Evolutionary conservation across 176 grass and related monocot species (phyloP).

Genomic region (Carex parvula): DNA sequence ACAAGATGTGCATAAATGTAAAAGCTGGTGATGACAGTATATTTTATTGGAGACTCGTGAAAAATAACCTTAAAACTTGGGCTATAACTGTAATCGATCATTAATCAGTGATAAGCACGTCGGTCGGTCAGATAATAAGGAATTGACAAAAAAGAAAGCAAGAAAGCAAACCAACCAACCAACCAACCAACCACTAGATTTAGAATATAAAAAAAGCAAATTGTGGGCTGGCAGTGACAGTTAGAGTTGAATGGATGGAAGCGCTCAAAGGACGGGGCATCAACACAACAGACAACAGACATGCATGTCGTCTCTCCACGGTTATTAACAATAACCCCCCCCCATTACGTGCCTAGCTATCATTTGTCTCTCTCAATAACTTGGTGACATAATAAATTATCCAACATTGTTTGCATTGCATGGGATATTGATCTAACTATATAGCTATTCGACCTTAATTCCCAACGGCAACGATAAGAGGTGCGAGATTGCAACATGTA

Average conservation of each 20-base stretch:
- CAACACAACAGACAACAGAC: neutral
- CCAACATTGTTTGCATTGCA: slow-evolving; percentile 16
- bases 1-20: neutral
- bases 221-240: slow-evolving; percentile 4
- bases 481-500: slow-evolving; percentile 1
- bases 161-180: neutral
- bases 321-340: slow-evolving; percentile 16
- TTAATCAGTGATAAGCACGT: slow-evolving; percentile 25
- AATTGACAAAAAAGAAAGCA: slow-evolving; percentile 11
- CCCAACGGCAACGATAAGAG: neutral
- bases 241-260: slow-evolving; percentile 3
- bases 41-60: neutral
- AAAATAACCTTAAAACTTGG: slow-evolving; percentile 16
- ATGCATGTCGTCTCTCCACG: neutral
- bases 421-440: slow-evolving; percentile 10
- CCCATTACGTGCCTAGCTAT: slow-evolving; percentile 11
- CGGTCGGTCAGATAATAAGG: neutral
- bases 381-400: neutral
- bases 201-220: slow-evolving; percentile 24
- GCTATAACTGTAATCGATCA: neutral
- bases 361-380: neutral
- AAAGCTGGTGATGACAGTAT: neutral
- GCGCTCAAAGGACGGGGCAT: neutral
- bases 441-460: too few species aligned
- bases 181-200: neutral